Evolutionary conservation across 2,329 filamentous ascomycete species (phyloP).

Genomic region (Cordyceps javanica): DNA sequence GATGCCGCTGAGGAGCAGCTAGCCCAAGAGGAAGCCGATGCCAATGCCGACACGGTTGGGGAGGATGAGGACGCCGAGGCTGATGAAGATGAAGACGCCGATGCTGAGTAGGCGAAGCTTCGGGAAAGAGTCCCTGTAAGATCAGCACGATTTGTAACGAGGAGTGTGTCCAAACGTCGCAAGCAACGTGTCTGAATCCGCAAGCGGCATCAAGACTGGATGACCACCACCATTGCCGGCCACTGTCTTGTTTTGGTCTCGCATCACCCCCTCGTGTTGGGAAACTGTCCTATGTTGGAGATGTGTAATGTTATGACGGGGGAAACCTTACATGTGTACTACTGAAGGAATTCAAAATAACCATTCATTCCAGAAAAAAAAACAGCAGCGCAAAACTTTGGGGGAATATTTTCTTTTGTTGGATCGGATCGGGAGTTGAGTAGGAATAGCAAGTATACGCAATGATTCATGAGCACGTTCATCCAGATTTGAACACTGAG

Average conservation of each 20-base stretch:
- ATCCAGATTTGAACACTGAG: neutral
- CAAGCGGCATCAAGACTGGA: no score
- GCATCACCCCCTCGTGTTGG: neutral
- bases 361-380: neutral
- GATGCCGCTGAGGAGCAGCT: slow-evolving; percentile 22
- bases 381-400: neutral
- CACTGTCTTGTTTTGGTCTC: neutral
- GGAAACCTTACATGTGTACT: neutral
- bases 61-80: slow-evolving; percentile 18
- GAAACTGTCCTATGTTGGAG: no score
- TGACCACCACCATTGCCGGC: neutral
- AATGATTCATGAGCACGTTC: neutral
- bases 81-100: neutral
- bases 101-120: neutral
- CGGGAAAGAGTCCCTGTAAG: no score
- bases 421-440: neutral
- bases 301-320: neutral
- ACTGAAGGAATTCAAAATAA: neutral
- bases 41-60: slow-evolving; percentile 14
- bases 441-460: neutral
- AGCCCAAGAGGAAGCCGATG: slow-evolving; percentile 17
- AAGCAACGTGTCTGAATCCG: neutral
- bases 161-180: neutral
- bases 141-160: no score
- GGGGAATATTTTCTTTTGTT: neutral